Conservation (phyloP, 371 early-diverging fungal genomes). For the Apophysomyces variabilis region DNA sequence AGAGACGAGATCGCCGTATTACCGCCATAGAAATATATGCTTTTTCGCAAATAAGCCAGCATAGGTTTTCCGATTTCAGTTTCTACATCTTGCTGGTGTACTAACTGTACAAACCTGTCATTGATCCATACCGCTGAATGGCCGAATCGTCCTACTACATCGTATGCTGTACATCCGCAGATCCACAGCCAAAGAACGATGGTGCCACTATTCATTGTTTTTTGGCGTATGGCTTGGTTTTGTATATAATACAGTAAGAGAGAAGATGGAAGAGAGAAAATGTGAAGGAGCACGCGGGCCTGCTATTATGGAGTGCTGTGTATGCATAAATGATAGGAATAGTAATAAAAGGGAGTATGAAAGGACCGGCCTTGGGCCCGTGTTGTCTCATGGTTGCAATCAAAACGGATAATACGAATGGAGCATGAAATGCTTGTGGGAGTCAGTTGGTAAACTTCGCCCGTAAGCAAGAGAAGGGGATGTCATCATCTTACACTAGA, state of each 20-base stretch:
- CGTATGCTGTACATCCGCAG: slow-evolving; percentile 16
- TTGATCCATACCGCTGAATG: slow-evolving; percentile 33
- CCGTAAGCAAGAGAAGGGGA: neutral
- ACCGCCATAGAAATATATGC: slow-evolving; percentile 51
- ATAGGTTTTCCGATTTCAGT: no score
- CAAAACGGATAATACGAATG: slow-evolving; percentile 1
- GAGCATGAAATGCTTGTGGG: neutral
- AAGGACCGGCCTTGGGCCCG: slow-evolving; percentile 9
- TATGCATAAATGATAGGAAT: slow-evolving; percentile 7
- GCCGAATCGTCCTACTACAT: slow-evolving; percentile 32
- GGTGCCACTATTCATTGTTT: neutral
- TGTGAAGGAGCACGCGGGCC: neutral
- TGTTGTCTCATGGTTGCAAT: slow-evolving; percentile 9
- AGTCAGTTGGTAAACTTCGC: neutral
- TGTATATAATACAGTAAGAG: neutral
- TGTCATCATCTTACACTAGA: slow-evolving; percentile 6
- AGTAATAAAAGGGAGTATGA: neutral
- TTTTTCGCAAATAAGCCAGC: neutral
- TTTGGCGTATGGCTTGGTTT: neutral
- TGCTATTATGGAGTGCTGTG: neutral
- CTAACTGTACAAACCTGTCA: slow-evolving; percentile 21
- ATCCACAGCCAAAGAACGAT: neutral
- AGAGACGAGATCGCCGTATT: slow-evolving; percentile 38
- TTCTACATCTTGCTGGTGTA: no score
- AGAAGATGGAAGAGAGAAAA: neutral